Evolutionary conservation across 768 basidiomycete species (phyloP).

Genomic region (Kwoniella sp.): DNA sequence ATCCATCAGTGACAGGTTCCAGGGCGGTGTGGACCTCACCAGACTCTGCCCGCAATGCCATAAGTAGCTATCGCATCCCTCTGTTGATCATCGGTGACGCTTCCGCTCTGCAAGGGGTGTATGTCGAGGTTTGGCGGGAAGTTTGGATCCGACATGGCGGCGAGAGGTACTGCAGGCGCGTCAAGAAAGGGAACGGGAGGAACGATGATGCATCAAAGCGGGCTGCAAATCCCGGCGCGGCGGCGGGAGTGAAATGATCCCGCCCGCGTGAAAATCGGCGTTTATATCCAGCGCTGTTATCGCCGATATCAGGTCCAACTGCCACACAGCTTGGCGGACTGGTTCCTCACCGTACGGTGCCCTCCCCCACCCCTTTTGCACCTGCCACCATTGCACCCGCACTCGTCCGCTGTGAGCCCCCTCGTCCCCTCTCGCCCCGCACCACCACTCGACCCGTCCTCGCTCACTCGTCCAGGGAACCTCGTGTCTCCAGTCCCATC

Average conservation of each 20-base stretch:
- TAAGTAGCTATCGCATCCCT: constrained; percentile 63
- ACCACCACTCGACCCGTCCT: too few relatives aligned
- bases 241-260: too few relatives aligned
- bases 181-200: neutral
- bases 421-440: too few relatives aligned
- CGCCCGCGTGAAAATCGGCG: neutral
- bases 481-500: too few relatives aligned
- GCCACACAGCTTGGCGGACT: too few relatives aligned
- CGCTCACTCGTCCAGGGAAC: too few relatives aligned
- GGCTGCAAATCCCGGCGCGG: neutral
- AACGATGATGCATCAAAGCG: neutral
- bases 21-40: constrained; percentile 55
- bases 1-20: neutral
- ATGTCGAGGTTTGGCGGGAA: constrained; percentile 55
- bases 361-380: too few relatives aligned
- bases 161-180: neutral
- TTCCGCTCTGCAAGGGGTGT: constrained; percentile 36
- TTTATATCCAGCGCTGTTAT: neutral
- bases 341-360: too few relatives aligned
- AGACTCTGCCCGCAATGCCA: constrained; percentile 80
- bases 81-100: constrained; percentile 23
- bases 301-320: neutral
- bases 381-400: too few relatives aligned
- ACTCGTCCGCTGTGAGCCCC: too few relatives aligned
- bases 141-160: constrained; percentile 51